These are phyloP conservation scores for Forsythia suspensa DNA, from an alignment of 257 asterid genomes.

Conservation along the genomic window DNA sequence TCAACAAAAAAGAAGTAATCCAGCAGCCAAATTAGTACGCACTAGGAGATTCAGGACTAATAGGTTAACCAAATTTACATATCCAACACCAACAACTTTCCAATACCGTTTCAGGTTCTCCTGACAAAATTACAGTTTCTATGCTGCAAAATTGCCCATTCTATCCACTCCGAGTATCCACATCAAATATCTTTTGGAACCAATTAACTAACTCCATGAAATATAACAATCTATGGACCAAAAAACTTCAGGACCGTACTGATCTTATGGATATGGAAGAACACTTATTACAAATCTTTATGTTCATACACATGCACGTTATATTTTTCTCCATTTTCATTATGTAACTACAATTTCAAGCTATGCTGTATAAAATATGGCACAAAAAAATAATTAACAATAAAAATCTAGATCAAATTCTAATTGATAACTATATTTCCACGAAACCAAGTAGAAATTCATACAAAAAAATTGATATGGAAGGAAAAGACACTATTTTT, in stretches of 20 bases:
- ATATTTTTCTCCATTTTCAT: not conserved
- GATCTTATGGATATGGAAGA: not conserved
- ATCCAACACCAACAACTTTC: not conserved
- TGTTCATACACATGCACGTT: not conserved
- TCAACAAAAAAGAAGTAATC: not conserved
- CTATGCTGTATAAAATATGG: not conserved
- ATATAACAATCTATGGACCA: not conserved
- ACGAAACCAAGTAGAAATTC: constrained; percentile 9
- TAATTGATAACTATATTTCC: constrained; percentile 2
- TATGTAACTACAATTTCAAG: not conserved
- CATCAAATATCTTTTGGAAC: not conserved
- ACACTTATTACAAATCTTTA: not conserved
- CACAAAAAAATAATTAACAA: constrained; percentile 2
- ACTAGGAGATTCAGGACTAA: not conserved
- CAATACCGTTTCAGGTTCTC: not conserved
- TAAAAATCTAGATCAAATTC: constrained; percentile 6
- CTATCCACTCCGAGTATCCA: not conserved
- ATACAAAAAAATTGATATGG: not conserved
- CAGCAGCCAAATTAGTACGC: not conserved
- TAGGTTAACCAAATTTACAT: not conserved
- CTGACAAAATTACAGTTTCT: not conserved
- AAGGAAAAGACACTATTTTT: not conserved
- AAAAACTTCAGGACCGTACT: not conserved
- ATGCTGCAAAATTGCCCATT: not conserved
- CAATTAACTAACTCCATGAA: constrained; percentile 1